Evolutionary conservation across 805 yeast genomes (phyloP).

Genomic region (Maudiozyma serrabonitensis): DNA sequence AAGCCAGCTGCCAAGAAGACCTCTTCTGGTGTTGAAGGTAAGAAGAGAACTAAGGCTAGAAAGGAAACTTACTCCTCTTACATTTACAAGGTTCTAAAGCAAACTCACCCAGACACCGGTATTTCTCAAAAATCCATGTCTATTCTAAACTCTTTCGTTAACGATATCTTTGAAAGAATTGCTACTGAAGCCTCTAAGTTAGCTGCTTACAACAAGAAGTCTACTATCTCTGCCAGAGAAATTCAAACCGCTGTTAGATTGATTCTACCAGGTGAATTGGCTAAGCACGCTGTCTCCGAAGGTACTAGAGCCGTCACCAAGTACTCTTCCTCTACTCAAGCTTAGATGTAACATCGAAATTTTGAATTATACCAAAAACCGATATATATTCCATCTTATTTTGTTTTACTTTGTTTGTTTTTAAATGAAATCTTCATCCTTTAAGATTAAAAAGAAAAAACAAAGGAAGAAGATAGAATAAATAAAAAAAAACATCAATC

Average conservation of each 20-base stretch:
- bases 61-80: slow-evolving; percentile 97
- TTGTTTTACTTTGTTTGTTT: neutral
- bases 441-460: no score
- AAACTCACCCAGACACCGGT: slow-evolving; percentile 99
- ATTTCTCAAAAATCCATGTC: slow-evolving; percentile 98
- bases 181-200: slow-evolving; percentile 96
- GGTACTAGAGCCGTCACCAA: slow-evolving; percentile 98
- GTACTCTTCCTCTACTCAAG: slow-evolving; percentile 62
- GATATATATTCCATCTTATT: neutral
- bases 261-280: slow-evolving; percentile 96
- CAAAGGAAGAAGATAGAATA: no score
- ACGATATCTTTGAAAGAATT: slow-evolving; percentile 96
- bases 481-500: no score
- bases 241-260: slow-evolving; percentile 98
- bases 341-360: slow-evolving; percentile 17
- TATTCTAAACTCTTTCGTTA: slow-evolving; percentile 95
- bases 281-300: slow-evolving; percentile 97
- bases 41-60: slow-evolving; percentile 92
- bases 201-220: slow-evolving; percentile 97
- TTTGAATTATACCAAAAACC: neutral
- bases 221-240: slow-evolving; percentile 96
- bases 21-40: slow-evolving; percentile 67
- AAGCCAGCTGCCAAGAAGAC: slow-evolving; percentile 82
- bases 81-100: slow-evolving; percentile 96
- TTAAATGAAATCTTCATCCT: no score